Base-by-base conservation (phyloP, 2,329 filamentous ascomycete species). In the Colletotrichum scovillei region DNA sequence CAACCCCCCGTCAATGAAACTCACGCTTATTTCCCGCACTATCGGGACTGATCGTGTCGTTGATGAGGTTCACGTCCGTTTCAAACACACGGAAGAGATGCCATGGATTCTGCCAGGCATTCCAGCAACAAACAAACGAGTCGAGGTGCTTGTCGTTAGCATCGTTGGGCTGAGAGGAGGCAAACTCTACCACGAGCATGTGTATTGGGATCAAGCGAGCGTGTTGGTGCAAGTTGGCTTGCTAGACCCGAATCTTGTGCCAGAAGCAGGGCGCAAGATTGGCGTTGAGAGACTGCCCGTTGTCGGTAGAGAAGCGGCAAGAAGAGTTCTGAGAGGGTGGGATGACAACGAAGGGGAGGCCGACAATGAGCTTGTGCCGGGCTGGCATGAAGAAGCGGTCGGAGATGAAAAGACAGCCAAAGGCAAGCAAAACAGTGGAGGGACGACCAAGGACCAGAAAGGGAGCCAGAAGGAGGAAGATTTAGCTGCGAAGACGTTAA, bases 1-100 rank as follows among this genome's bases (percentile, higher is more conserved):
- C 49, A 93, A 92, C 69, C 91, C 92, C 0, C 82, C 86, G 0
- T 91, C 92, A 7, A 88, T 89, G 1, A 82, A 84, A 5, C 82
- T 93, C 9, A 90, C 91, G 8, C 85, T 93, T 1, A 83, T 94
- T 32, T 92, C 89, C 1, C 88, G 92, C 2, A 93, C 91, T 0
- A 84, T 92, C 2, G 91, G 91, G 0, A 85, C 87, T 1, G 91
- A 93, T 75, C 87, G 91, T 6, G 86, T 94, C 1, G 88, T 92
- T 4, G 90, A 92, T 74, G 91, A 92, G 78, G 87, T 92, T 75
- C 87, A 91, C 60, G 84, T 89, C 56, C 83, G 84, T 1, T 88
- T 92, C 77, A 90, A 88, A 11, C 90, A 92, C 77, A 88, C 87
- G 4, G 83, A 85, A 65, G 83, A 86, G 71, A 84, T 92, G 52